Evolutionary conservation across 805 yeast genomes (phyloP).

Genomic region (Spathaspora hagerdaliae): DNA sequence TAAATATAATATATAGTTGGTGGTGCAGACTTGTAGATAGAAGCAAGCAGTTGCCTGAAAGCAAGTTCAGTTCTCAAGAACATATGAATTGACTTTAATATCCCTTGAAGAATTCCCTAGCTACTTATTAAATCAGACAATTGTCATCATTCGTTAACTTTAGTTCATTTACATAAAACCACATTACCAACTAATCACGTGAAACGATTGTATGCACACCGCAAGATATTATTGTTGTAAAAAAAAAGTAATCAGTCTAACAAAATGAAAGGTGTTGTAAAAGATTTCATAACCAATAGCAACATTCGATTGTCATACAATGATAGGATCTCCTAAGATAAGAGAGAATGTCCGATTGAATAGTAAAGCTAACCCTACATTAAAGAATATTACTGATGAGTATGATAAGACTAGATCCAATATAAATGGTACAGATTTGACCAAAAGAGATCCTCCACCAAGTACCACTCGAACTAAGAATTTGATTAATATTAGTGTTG

Average conservation of each 20-base stretch:
- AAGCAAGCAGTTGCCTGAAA: too few relatives aligned
- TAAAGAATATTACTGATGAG: slow-evolving; percentile 5
- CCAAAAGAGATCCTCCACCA: slow-evolving; percentile 4
- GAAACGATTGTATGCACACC: too few relatives aligned
- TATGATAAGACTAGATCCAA: background rate
- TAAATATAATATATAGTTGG: too few relatives aligned
- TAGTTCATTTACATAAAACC: too few relatives aligned
- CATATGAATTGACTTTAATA: too few relatives aligned
- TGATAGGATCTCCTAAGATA: slow-evolving; percentile 3
- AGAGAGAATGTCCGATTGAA: slow-evolving; percentile 5
- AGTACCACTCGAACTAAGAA: slow-evolving; percentile 3
- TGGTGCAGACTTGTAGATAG: too few relatives aligned
- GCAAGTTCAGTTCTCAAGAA: too few relatives aligned
- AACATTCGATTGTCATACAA: background rate
- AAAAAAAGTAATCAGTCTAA: background rate
- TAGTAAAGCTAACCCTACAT: slow-evolving; percentile 1
- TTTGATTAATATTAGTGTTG: slow-evolving; percentile 1
- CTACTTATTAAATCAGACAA: too few relatives aligned
- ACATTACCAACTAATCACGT: too few relatives aligned
- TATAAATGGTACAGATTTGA: background rate
- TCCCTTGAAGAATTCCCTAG: too few relatives aligned
- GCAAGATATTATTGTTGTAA: background rate
- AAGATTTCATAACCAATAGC: background rate
- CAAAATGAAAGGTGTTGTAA: background rate
- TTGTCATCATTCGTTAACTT: too few relatives aligned